Base-by-base conservation (phyloP, 164 flowering plant species). In the Amborella trichopoda region DNA sequence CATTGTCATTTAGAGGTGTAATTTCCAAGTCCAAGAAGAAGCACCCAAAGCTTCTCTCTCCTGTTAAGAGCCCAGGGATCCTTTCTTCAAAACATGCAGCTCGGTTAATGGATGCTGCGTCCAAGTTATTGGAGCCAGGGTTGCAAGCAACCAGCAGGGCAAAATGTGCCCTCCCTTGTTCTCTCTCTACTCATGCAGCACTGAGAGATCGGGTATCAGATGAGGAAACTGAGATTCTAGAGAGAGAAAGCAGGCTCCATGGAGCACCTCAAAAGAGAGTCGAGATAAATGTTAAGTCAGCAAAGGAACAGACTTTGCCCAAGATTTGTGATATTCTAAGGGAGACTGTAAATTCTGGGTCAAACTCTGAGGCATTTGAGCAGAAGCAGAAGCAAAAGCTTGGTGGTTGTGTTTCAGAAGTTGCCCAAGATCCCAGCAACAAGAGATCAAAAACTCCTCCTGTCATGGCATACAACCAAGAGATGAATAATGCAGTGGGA, bases 51-150 rank as follows among this genome's bases (percentile, higher is more conserved):
- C 74, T 83, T 50, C 65, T 54, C 42, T 58, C 85, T 49, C 84
- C 85, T 0, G 68, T 83, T 34, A 81, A 86, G 64, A 78, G 83
- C 46, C 91, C 87, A 0, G 71, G 79, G 62, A 56, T 55, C 48
- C 53, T 63, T 8, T 66, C 78, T 18, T 71, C 72, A 17, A 75
- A 54, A 55, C 76, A 60, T 44, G 55, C 72, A 4, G 60, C 79
- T 26, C 68, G 86, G 60, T 73, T 87, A 59, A 75, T 90, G 65
- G 94, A 66, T 52, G 96, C 84, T 23, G 98, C 98, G 23, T 59
- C 89, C 40, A 81, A 54, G 53, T 78, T 86, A 51, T 60, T 90
- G 68, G 95, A 90, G 48, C 95, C 97, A 3, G 80, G 91, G 12
- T 50, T 89, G 70, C 83, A 71, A 28, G 78, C 81, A n/a, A 58